Conservation (phyloP, 2,329 filamentous ascomycete genomes). For the Pseudogymnoascus sp. region DNA sequence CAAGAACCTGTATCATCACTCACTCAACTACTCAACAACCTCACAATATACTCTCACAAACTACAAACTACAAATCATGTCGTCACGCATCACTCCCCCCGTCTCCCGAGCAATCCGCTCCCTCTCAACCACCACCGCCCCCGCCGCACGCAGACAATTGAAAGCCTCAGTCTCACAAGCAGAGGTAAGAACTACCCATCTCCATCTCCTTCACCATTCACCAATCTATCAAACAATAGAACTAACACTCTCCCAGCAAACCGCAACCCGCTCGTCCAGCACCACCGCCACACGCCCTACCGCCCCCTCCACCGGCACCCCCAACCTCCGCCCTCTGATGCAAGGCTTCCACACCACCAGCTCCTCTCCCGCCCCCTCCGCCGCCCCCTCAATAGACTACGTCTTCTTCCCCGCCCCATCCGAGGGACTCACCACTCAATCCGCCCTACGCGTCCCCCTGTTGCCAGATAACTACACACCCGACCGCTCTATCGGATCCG, state of each 20-base stretch:
- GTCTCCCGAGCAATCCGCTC: not conserved
- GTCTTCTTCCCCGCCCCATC: slow-evolving; percentile 42
- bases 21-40: not conserved
- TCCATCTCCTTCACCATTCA: slow-evolving; percentile 19
- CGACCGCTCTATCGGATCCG: slow-evolving; percentile 22
- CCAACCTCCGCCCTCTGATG: slow-evolving; percentile 46
- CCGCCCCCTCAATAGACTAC: slow-evolving; percentile 40
- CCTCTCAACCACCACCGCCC: not conserved
- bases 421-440: slow-evolving; percentile 23
- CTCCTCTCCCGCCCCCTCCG: slow-evolving; percentile 29
- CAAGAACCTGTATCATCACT: not conserved
- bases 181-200: slow-evolving; percentile 17
- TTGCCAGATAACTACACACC: slow-evolving; percentile 48
- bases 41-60: not conserved
- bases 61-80: not conserved
- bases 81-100: not conserved
- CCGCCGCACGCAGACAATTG: slow-evolving; percentile 18
- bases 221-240: slow-evolving; percentile 12
- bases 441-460: slow-evolving; percentile 45
- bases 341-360: slow-evolving; percentile 50
- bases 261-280: slow-evolving; percentile 22
- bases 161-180: slow-evolving; percentile 22
- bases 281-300: slow-evolving; percentile 15
- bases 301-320: slow-evolving; percentile 29
- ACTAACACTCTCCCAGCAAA: slow-evolving; percentile 22